Conservation (phyloP, 495 filamentous ascomycete species). For the Astrothelium subdiscretum region DNA sequence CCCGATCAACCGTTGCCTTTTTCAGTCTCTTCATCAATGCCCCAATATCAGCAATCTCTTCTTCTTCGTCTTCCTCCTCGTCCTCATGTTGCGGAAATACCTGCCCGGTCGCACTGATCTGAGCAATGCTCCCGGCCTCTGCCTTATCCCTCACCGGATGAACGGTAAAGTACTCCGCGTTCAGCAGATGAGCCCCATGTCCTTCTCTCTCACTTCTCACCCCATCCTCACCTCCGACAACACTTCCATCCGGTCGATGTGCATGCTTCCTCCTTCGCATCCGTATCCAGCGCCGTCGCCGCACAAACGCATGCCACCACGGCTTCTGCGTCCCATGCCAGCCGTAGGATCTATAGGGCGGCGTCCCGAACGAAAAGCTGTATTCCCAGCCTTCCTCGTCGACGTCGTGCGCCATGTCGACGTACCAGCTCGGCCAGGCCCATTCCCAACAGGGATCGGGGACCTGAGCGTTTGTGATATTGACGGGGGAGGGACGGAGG, state of each 20-base stretch:
- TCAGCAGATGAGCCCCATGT: conserved; percentile 45
- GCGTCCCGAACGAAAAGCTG: conserved; percentile 60
- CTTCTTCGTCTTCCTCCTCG: conserved; percentile 25
- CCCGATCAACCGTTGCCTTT: conserved; percentile 66
- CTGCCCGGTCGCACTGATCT: conserved; percentile 2
- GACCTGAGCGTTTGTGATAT: conserved; percentile 81
- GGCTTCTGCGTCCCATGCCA: conserved; percentile 80
- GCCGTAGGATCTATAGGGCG: conserved; percentile 35
- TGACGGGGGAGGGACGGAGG: conserved; percentile 62
- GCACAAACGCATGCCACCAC: conserved; percentile 88
- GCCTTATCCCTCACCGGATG: conserved; percentile 32
- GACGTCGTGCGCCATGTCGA: conserved; percentile 77
- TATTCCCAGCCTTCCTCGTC: conserved; percentile 97
- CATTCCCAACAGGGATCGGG: conserved; percentile 95
- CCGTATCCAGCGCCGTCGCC: conserved; percentile 78
- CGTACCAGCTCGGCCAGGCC: conserved; percentile 89
- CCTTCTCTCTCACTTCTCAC: conserved; percentile 16
- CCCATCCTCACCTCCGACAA: conserved; percentile 20
- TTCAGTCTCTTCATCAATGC: conserved; percentile 54
- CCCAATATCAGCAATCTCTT: conserved; percentile 55
- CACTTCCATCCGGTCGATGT: conserved; percentile 32
- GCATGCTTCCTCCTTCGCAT: conserved; percentile 56
- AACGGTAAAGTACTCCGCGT: conserved; percentile 80
- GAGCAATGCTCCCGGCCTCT: conserved; percentile 12
- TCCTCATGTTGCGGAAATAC: conserved; percentile 14